Evolutionary conservation across 2,329 filamentous ascomycete species (phyloP).

Genomic region (Colletotrichum filicis): DNA sequence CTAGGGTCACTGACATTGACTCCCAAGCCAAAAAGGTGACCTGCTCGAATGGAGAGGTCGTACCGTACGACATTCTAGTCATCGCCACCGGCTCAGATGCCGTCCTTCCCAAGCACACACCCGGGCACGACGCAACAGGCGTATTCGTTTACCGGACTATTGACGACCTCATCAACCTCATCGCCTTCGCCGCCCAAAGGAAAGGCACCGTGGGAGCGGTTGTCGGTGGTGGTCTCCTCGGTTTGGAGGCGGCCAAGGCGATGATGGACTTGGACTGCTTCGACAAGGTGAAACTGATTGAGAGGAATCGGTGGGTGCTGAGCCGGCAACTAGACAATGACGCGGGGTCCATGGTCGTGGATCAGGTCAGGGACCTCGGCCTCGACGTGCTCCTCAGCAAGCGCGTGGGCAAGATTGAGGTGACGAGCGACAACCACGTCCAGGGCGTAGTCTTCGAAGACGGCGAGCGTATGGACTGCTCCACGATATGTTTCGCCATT

Average conservation of each 20-base stretch:
- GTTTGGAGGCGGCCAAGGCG: constrained; percentile 89
- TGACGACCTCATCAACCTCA: constrained; percentile 81
- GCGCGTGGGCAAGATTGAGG: constrained; percentile 77
- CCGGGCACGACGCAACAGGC: constrained; percentile 81
- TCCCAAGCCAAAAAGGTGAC: constrained; percentile 72
- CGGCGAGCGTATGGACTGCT: constrained; percentile 80
- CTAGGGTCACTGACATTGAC: constrained; percentile 74
- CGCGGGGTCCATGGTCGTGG: constrained; percentile 83
- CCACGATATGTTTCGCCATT: constrained; percentile 89
- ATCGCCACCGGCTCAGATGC: constrained; percentile 90
- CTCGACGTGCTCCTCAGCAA: constrained; percentile 84
- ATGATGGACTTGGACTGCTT: constrained; percentile 88
- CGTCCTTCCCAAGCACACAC: constrained; percentile 75
- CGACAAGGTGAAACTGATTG: constrained; percentile 79
- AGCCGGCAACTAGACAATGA: constrained; percentile 85
- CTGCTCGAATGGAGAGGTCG: constrained; percentile 75
- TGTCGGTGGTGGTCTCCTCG: constrained; percentile 86
- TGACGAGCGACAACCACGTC: constrained; percentile 74
- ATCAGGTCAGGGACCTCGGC: constrained; percentile 82
- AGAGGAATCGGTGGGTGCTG: constrained; percentile 85
- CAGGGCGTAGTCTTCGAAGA: constrained; percentile 83
- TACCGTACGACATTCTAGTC: constrained; percentile 84
- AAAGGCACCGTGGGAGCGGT: constrained; percentile 79
- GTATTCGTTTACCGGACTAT: constrained; percentile 93
- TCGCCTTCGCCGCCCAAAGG: constrained; percentile 74